Evolutionary conservation across 2,329 filamentous ascomycete genomes (phyloP).

Genomic region (Neopestalotiopsis sp.): DNA sequence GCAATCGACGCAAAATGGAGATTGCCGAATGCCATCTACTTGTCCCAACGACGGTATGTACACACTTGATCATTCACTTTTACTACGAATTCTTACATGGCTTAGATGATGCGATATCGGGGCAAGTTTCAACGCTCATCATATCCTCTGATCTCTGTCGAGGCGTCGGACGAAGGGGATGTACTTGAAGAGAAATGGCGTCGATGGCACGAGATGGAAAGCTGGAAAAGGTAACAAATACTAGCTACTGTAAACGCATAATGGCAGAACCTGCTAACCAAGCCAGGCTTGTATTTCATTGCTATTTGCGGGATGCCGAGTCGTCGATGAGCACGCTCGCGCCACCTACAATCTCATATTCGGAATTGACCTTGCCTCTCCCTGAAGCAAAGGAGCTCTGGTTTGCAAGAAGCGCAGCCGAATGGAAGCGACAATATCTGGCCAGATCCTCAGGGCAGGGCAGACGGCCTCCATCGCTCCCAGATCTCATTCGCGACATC

Average conservation of each 20-base stretch:
- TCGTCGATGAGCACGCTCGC: constrained; percentile 71
- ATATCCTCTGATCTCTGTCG: constrained; percentile 57
- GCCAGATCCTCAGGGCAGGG: constrained; percentile 42
- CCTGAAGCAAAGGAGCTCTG: constrained; percentile 68
- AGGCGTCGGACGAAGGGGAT: constrained; percentile 60
- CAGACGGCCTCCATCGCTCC: constrained; percentile 54
- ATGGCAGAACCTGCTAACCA: neutral
- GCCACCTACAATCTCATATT: constrained; percentile 70
- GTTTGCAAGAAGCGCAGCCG: constrained; percentile 65
- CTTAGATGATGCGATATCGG: constrained; percentile 59
- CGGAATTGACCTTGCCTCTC: constrained; percentile 70
- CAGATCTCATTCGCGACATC: constrained; percentile 63
- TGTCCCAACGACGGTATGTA: constrained; percentile 51
- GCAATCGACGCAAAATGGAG: constrained; percentile 61
- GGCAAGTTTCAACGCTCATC: constrained; percentile 63
- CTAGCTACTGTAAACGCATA: no score
- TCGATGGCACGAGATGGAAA: constrained; percentile 68
- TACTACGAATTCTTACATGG: constrained; percentile 21
- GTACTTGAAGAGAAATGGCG: constrained; percentile 69
- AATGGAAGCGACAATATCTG: constrained; percentile 70
- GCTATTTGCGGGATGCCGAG: constrained; percentile 70
- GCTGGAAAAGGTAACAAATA: constrained; percentile 62
- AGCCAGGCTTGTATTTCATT: constrained; percentile 65
- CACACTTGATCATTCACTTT: neutral
- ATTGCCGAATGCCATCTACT: constrained; percentile 57